These are phyloP conservation scores for Theobroma cacao DNA, from an alignment of 345 rosid genomes.

Conservation along the genomic window DNA sequence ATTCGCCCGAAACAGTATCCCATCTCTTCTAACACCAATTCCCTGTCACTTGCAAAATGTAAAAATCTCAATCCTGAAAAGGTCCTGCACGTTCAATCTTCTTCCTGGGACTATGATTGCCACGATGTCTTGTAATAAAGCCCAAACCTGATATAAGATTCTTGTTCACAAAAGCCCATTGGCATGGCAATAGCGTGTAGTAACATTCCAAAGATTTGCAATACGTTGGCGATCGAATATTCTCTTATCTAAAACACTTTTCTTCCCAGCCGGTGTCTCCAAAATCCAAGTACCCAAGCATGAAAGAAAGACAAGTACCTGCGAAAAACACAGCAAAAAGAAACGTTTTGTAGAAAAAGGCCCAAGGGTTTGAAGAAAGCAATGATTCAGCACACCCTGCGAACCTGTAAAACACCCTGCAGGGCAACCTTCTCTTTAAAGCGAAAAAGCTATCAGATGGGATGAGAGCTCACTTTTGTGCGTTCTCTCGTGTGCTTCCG, in stretches of 20 bases:
- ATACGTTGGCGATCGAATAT: not conserved
- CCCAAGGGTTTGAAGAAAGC: not conserved
- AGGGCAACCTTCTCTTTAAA: not conserved
- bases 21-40: too few relatives aligned
- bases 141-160: not conserved
- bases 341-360: not conserved
- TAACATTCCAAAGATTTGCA: not conserved
- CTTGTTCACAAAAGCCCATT: not conserved
- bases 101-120: not conserved
- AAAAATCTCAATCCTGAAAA: not conserved
- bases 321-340: not conserved
- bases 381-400: not conserved
- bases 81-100: not conserved
- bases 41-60: too few relatives aligned
- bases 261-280: not conserved
- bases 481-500: not conserved
- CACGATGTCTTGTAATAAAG: not conserved
- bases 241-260: not conserved
- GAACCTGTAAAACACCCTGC: not conserved
- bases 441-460: not conserved
- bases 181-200: not conserved
- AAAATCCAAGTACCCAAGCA: not conserved
- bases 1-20: too few relatives aligned
- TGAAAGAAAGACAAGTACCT: not conserved
- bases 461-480: too few relatives aligned